Evolutionary conservation across 164 flowering plant species (phyloP).

Genomic region (Macadamia integrifolia): DNA sequence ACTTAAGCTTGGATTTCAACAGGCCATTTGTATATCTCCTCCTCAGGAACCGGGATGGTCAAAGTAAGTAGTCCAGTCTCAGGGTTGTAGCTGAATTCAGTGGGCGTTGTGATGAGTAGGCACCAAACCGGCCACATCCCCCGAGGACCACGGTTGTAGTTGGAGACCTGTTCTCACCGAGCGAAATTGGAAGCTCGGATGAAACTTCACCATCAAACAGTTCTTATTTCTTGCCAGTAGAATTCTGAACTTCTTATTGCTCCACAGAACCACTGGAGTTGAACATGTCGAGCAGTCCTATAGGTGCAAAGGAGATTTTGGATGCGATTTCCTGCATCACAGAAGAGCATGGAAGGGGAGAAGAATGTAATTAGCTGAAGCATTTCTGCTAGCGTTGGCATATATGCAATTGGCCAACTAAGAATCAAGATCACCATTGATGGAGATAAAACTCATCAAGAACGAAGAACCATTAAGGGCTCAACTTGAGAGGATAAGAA

Average conservation of each 20-base stretch:
- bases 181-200: constrained; percentile 21
- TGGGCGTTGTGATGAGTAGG: constrained; percentile 73
- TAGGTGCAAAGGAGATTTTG: constrained; percentile 54
- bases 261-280: constrained; percentile 61
- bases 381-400: no score
- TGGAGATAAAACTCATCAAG: no score
- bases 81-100: constrained; percentile 45
- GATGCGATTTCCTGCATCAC: constrained; percentile 46
- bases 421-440: no score
- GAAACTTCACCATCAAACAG: constrained; percentile 31
- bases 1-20: constrained; percentile 47
- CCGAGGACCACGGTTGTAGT: constrained; percentile 50
- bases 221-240: constrained; percentile 24
- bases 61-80: constrained; percentile 50
- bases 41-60: constrained; percentile 39
- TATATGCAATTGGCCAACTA: no score
- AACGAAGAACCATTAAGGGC: no score
- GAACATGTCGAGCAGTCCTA: constrained; percentile 71
- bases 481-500: no score
- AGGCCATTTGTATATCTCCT: constrained; percentile 44
- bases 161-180: constrained; percentile 26
- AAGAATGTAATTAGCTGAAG: no score
- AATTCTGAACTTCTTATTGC: constrained; percentile 29
- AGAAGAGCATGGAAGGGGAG: background rate
- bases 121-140: constrained; percentile 79